Evolutionary conservation across 305 asterid species (phyloP).

Genomic region (Fraxinus sp.): DNA sequence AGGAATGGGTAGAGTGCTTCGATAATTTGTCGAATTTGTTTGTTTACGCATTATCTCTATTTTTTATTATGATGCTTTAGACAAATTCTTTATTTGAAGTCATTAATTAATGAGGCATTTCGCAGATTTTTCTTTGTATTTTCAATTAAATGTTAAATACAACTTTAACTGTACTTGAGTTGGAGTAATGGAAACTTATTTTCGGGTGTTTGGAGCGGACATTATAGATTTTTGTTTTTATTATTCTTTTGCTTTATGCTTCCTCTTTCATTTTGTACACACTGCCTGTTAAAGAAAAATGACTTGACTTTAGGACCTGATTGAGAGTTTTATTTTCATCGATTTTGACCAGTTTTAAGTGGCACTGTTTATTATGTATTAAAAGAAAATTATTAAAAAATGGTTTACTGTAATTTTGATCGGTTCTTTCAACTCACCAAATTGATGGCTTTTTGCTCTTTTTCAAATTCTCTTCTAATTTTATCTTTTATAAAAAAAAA

Average conservation of each 20-base stretch:
- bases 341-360: too few relatives aligned
- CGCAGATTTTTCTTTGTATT: not conserved
- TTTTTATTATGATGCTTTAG: not conserved
- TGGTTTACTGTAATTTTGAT: too few relatives aligned
- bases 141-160: not conserved
- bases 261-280: not conserved
- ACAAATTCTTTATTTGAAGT: not conserved
- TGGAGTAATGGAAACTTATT: not conserved
- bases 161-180: not conserved
- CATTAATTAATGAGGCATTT: not conserved
- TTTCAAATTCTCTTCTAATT: too few relatives aligned
- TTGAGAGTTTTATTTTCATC: too few relatives aligned
- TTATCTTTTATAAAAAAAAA: too few relatives aligned
- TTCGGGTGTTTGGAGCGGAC: not conserved
- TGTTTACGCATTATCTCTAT: not conserved
- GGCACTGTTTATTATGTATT: too few relatives aligned
- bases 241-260: too few relatives aligned
- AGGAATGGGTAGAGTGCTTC: not conserved
- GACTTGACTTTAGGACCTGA: not conserved
- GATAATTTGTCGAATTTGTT: not conserved
- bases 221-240: not conserved
- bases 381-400: too few relatives aligned
- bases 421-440: too few relatives aligned
- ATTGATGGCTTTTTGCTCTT: too few relatives aligned
- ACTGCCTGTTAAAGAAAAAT: too few relatives aligned